Conservation (phyloP, 2,329 filamentous ascomycete genomes). For the Ampelomyces quisqualis region DNA sequence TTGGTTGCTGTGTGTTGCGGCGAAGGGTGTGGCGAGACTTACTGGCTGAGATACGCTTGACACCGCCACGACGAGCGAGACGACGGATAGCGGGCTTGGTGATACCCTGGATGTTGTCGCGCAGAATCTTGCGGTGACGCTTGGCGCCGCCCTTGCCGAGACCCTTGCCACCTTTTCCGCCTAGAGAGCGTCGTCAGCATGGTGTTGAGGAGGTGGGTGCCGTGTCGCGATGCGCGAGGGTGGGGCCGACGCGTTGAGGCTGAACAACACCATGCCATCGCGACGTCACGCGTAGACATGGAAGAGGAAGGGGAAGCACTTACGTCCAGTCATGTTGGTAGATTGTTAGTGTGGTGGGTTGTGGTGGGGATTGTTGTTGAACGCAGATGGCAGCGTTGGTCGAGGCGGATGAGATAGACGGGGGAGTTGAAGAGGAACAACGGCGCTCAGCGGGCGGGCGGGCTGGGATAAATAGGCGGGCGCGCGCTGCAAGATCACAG, state of each 20-base stretch:
- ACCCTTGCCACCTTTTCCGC: slow-evolving; percentile 56
- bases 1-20: slow-evolving; percentile 21
- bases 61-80: slow-evolving; percentile 57
- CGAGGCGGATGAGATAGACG: slow-evolving; percentile 11
- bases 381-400: slow-evolving; percentile 8
- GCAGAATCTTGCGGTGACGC: slow-evolving; percentile 58
- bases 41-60: slow-evolving; percentile 56
- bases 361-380: slow-evolving; percentile 15
- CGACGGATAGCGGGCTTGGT: slow-evolving; percentile 57
- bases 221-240: slow-evolving; percentile 10
- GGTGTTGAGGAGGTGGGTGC: slow-evolving; percentile 7
- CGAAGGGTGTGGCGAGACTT: slow-evolving; percentile 19
- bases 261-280: slow-evolving; percentile 26
- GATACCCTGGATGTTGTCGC: slow-evolving; percentile 58
- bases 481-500: slow-evolving; percentile 28
- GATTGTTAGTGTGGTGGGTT: slow-evolving; percentile 25
- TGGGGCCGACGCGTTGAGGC: slow-evolving; percentile 19
- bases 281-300: slow-evolving; percentile 14
- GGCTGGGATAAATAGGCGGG: slow-evolving; percentile 24
- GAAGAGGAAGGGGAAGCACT: slow-evolving; percentile 22
- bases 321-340: slow-evolving; percentile 49
- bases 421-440: slow-evolving; percentile 20
- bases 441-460: slow-evolving; percentile 15
- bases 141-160: slow-evolving; percentile 58
- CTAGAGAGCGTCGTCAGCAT: slow-evolving; percentile 27